These are phyloP conservation scores for Hippophae tibetana DNA, from an alignment of 306 rosid genomes.

Conservation along the genomic window DNA sequence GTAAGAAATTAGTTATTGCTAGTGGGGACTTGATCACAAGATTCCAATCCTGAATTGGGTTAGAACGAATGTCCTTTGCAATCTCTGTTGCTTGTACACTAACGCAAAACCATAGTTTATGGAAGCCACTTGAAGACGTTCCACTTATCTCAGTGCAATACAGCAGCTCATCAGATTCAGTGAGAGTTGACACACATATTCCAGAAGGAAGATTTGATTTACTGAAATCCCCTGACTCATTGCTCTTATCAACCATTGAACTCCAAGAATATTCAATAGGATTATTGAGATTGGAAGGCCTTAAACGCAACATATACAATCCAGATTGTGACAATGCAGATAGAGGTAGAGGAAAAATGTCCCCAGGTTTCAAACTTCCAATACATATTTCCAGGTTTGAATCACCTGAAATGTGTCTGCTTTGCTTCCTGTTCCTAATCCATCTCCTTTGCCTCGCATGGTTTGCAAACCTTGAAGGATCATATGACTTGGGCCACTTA, in stretches of 20 bases:
- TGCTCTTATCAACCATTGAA: constrained; percentile 47
- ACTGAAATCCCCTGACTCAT: constrained; percentile 33
- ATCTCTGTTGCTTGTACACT: constrained; percentile 82
- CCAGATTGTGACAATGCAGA: constrained; percentile 59
- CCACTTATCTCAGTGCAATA: constrained; percentile 61
- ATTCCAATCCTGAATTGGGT: constrained; percentile 95
- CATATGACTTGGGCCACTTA: constrained; percentile 65
- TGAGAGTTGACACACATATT: constrained; percentile 60
- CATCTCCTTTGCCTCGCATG: constrained; percentile 76
- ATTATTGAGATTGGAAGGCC: constrained; percentile 44
- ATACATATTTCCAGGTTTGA: constrained; percentile 42
- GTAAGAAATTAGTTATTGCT: constrained; percentile 72
- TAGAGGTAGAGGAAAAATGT: constrained; percentile 61
- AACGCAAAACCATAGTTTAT: constrained; percentile 73
- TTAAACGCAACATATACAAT: constrained; percentile 51
- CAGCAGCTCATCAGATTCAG: constrained; percentile 71
- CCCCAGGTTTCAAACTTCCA: constrained; percentile 82
- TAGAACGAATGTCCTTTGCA: constrained; percentile 78
- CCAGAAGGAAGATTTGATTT: constrained; percentile 29
- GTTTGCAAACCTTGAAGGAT: constrained; percentile 34
- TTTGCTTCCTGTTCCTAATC: constrained; percentile 61
- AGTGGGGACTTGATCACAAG: constrained; percentile 83
- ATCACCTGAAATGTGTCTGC: constrained; percentile 38
- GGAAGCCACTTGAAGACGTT: constrained; percentile 51
- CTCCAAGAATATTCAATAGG: constrained; percentile 76